Base-by-base conservation (phyloP, 1,284 basidiomycete species). In the Trichosporon coremiiforme region DNA sequence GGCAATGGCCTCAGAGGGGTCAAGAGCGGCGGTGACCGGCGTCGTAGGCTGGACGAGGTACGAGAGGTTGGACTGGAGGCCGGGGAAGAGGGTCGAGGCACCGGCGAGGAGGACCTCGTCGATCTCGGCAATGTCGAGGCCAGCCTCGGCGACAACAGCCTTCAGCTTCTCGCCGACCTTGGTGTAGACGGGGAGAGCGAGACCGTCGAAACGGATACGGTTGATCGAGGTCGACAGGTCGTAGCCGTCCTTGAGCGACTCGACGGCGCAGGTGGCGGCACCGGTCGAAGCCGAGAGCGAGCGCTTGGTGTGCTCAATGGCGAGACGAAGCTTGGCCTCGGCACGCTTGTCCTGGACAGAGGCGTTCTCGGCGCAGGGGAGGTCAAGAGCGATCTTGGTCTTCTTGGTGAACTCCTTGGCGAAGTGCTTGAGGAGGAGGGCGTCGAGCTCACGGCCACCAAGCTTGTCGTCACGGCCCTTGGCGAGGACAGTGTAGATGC, bases 331-430 rank as follows among this genome's bases (percentile, higher is more conserved):
- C 83, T 97, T 98, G 65, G 94, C 93, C 81, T 95, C 92, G 4
- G 96, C 94, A 25, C 97, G 92, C 79, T 90, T 88, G 83, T 95
- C 92, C 64, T 85, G 84, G 9, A 73, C 77, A 12, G 85, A 77
- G n/a, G 88, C 85, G 5, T 84, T 83, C 67, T 80, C 78, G 20
- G 88, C 84, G 45, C 90, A 89, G 50, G 87, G 74, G 88, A 89
- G 72, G 15, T 87, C 84, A 50, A 98, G 86, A 0, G 90, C 85
- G 29, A 89, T 88, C 84, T 95, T 95, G 50, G 91, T 95, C 87
- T 98, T 99, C 84, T 98, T 98, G 68, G 93, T 93, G 83, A 99
- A 99, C 79, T 99, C 96, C 81, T 95, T 92, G 68, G 93, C 90
- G 83, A 99, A 98, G 86, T 92, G 93, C 71, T 91, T 90, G 85